phyloP scores from a whole-genome alignment of 331 rosid genomes.

The Saraca asoca region DNA sequence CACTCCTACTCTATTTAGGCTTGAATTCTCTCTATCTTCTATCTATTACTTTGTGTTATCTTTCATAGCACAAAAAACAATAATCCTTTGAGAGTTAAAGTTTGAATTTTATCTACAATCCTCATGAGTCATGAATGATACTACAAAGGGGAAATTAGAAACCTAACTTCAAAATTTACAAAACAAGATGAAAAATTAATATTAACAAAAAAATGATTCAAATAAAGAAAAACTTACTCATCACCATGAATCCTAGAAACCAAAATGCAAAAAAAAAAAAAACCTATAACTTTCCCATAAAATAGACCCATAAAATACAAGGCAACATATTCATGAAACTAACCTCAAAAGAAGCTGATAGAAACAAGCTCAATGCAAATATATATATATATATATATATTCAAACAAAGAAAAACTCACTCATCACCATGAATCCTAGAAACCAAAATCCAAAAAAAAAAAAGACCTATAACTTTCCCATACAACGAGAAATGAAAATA shows the following conservation, averaged over 20 bases:
- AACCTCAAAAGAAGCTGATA: slow-evolving; percentile 40
- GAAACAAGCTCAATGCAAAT: not conserved
- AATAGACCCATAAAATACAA: not conserved
- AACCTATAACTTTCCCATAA: slow-evolving; percentile 21
- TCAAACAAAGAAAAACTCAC: too few species aligned
- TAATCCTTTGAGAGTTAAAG: not conserved
- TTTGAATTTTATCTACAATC: not conserved
- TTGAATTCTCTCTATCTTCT: not conserved
- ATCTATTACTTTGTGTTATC: not conserved
- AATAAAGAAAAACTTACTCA: slow-evolving; percentile 14
- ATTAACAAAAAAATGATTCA: not conserved
- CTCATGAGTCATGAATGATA: not conserved
- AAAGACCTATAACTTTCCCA: slow-evolving; percentile 22
- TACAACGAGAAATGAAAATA: slow-evolving; percentile 12
- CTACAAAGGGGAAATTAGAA: not conserved
- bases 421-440: too few species aligned
- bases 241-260: slow-evolving; percentile 12
- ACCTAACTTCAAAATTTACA: not conserved
- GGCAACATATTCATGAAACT: slow-evolving; percentile 35
- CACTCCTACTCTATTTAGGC: slow-evolving; percentile 4
- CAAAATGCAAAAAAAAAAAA: not conserved
- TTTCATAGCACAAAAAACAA: slow-evolving; percentile 28
- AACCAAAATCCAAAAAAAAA: too few species aligned
- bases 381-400: too few species aligned
- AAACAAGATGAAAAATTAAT: not conserved